These are phyloP conservation scores for Venturia oleaginea DNA, from an alignment of 2,329 filamentous ascomycete species.

Conservation along the genomic window DNA sequence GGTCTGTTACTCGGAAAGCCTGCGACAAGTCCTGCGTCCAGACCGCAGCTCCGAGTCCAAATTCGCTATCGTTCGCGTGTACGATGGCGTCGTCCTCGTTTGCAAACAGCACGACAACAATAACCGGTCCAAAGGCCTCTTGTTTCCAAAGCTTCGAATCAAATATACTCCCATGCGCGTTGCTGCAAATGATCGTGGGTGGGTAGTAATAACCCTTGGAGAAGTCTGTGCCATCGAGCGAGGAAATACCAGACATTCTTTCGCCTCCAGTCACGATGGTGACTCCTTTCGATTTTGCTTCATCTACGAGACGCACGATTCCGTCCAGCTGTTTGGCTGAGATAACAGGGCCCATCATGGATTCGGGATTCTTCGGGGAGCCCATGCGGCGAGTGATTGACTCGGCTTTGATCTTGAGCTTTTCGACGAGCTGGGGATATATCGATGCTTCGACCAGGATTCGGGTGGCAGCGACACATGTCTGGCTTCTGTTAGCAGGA, in stretches of 20 bases:
- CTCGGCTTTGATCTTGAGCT: constrained; percentile 36
- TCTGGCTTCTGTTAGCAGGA: constrained; percentile 29
- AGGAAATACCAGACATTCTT: constrained; percentile 38
- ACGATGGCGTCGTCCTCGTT: constrained; percentile 46
- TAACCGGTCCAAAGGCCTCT: constrained; percentile 57
- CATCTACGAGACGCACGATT: constrained; percentile 28
- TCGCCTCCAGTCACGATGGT: constrained; percentile 54
- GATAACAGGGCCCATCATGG: constrained; percentile 57
- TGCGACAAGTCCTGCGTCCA: constrained; percentile 54
- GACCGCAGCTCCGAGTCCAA: constrained; percentile 52
- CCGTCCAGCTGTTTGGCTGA: constrained; percentile 41
- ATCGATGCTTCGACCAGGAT: constrained; percentile 43
- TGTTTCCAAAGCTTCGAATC: constrained; percentile 49
- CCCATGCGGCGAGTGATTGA: constrained; percentile 48
- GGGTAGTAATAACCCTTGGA: constrained; percentile 57
- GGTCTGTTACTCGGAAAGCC: constrained; percentile 41
- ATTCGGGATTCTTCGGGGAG: constrained; percentile 45
- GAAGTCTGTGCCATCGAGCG: constrained; percentile 44
- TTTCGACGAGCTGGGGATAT: constrained; percentile 29
- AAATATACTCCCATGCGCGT: constrained; percentile 36
- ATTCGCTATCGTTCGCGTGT: constrained; percentile 50
- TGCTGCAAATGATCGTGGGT: constrained; percentile 50
- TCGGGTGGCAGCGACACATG: constrained; percentile 47
- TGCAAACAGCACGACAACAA: constrained; percentile 49
- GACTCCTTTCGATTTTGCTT: constrained; percentile 53